Percentiles rank a stretch among this genome's conserved stretches.
These are phyloP conservation scores for Moesziomyces parantarcticus DNA, from an alignment of 1,284 basidiomycete genomes.

Conservation along the genomic window DNA sequence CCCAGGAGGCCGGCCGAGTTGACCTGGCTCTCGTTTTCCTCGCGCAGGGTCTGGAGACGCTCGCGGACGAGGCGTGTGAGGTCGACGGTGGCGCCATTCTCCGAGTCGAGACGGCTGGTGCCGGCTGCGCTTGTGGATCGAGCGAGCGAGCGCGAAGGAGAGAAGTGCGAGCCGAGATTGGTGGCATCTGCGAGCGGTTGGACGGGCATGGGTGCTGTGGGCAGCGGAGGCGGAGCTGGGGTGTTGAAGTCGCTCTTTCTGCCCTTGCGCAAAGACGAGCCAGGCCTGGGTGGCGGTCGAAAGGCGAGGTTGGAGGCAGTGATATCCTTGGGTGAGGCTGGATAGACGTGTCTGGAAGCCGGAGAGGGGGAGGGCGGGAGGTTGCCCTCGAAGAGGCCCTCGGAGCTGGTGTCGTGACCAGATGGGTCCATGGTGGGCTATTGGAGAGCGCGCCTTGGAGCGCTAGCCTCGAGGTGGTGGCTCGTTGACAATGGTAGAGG, in stretches of 20 bases:
- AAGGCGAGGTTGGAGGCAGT: conserved; percentile 42
- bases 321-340: conserved; percentile 43
- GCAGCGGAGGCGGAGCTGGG: conserved; percentile 40
- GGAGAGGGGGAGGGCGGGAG: conserved; percentile 45
- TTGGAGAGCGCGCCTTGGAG: conserved; percentile 1
- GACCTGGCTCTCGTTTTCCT: conserved; percentile 53
- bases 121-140: conserved; percentile 3
- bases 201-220: conserved; percentile 30
- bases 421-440: conserved; percentile 31
- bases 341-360: conserved; percentile 31
- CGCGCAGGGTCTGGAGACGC: conserved; percentile 42
- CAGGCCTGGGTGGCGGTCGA: conserved; percentile 48
- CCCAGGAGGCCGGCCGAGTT: conserved; percentile 62
- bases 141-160: conserved; percentile 13
- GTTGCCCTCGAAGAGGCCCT: conserved; percentile 47
- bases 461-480: conserved; percentile 6
- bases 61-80: conserved; percentile 37
- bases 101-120: conserved; percentile 17
- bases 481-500: too few species aligned
- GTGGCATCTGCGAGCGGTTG: conserved; percentile 27
- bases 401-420: conserved; percentile 42
- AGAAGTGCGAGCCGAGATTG: conserved; percentile 31
- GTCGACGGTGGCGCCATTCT: conserved; percentile 33
- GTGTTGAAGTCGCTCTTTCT: conserved; percentile 54
- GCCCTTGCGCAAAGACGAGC: conserved; percentile 49